Percentiles rank a stretch among this genome's conserved stretches.
Conservation (phyloP, 106 monocot genomes). For the Gastrodia elata region DNA sequence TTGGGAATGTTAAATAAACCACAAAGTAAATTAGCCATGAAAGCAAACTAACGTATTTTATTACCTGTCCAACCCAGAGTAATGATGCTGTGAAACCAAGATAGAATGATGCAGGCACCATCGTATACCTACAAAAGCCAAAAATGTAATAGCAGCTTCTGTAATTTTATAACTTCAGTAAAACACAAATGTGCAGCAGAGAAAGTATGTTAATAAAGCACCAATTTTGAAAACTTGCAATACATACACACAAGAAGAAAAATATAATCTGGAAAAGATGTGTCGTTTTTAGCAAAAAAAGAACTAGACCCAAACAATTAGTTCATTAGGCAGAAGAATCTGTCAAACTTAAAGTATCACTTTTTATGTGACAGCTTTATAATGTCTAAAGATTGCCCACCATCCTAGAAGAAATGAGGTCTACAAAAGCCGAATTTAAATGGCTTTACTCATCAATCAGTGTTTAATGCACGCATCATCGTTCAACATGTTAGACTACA, state of each 20-base stretch:
- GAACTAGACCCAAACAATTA: too few species aligned
- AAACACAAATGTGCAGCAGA: neutral
- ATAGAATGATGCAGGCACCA: slow-evolving; percentile 91
- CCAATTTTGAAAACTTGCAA: neutral
- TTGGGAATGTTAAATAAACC: neutral
- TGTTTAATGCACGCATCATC: too few species aligned
- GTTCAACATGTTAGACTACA: too few species aligned
- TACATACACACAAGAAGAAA: neutral
- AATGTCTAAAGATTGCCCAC: too few species aligned
- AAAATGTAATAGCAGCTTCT: neutral
- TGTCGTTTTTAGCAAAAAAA: too few species aligned
- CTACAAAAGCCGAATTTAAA: too few species aligned
- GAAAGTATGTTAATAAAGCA: neutral
- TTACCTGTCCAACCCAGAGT: slow-evolving; percentile 96
- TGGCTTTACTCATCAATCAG: too few species aligned
- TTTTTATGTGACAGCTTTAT: too few species aligned
- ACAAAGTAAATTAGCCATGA: neutral
- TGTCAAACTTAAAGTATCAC: too few species aligned
- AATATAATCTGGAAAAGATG: neutral
- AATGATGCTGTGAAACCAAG: slow-evolving; percentile 91
- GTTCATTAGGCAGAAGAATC: too few species aligned
- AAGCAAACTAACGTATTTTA: neutral
- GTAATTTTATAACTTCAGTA: neutral
- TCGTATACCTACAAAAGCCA: slow-evolving; percentile 80
- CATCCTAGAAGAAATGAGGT: too few species aligned